These are phyloP conservation scores for Botryotinia narcissicola DNA, from an alignment of 2,329 filamentous ascomycete genomes.

Conservation along the genomic window DNA sequence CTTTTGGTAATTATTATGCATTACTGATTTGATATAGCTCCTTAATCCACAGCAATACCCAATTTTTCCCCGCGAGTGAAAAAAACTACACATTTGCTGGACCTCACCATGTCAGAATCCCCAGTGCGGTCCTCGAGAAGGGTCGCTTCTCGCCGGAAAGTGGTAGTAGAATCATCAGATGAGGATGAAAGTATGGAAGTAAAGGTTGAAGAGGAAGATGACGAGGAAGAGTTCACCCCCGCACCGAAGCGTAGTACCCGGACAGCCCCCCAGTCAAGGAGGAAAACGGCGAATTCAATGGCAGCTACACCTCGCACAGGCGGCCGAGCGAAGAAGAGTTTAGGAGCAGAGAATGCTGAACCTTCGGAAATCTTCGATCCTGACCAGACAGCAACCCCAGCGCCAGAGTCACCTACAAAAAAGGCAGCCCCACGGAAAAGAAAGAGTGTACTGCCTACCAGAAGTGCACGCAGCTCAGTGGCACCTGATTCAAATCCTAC, in stretches of 20 bases:
- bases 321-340: slow-evolving; percentile 45
- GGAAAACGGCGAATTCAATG: slow-evolving; percentile 43
- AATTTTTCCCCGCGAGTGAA: slow-evolving; percentile 19
- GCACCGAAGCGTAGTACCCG: slow-evolving; percentile 53
- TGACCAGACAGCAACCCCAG: slow-evolving; percentile 49
- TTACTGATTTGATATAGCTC: slow-evolving; percentile 6
- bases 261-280: slow-evolving; percentile 52
- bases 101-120: slow-evolving; percentile 32
- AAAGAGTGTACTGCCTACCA: slow-evolving; percentile 52
- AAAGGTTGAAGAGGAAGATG: slow-evolving; percentile 59
- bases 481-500: slow-evolving; percentile 38
- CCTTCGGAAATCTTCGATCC: slow-evolving; percentile 60
- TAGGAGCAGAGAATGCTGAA: slow-evolving; percentile 51
- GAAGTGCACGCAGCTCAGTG: slow-evolving; percentile 35
- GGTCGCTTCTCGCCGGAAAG: slow-evolving; percentile 63
- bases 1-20: neutral
- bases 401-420: slow-evolving; percentile 54
- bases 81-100: slow-evolving; percentile 17
- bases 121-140: slow-evolving; percentile 57
- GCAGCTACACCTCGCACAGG: slow-evolving; percentile 31
- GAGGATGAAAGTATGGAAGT: slow-evolving; percentile 71
- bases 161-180: slow-evolving; percentile 70
- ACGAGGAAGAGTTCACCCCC: slow-evolving; percentile 71
- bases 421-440: slow-evolving; percentile 63
- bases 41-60: neutral